Conservation (phyloP, 768 basidiomycete genomes). For the Galerina sulciceps region DNA sequence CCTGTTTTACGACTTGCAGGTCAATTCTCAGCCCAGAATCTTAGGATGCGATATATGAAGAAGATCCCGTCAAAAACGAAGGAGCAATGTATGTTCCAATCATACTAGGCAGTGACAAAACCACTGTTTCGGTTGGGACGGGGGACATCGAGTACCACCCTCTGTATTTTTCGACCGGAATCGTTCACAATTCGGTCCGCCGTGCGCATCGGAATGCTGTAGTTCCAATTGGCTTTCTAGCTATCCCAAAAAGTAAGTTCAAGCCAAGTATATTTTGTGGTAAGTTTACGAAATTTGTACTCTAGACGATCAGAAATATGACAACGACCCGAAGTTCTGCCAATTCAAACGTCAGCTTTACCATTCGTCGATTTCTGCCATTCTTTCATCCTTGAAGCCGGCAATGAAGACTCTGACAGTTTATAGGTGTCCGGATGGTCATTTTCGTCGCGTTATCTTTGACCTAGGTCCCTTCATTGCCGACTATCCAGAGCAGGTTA, state of each 20-base stretch:
- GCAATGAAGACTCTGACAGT: slow-evolving; percentile 33
- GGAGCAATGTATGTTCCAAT: slow-evolving; percentile 20
- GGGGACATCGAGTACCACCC: slow-evolving; percentile 14
- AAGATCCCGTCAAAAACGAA: no score
- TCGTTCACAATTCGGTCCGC: slow-evolving; percentile 12
- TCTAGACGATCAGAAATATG: background rate
- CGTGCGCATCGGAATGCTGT: slow-evolving; percentile 13
- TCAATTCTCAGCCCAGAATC: slow-evolving; percentile 11
- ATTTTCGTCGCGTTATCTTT: slow-evolving; percentile 23
- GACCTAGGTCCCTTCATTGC: slow-evolving; percentile 38
- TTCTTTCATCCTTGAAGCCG: slow-evolving; percentile 24
- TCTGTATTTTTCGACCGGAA: slow-evolving; percentile 11
- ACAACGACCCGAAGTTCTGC: slow-evolving; percentile 16
- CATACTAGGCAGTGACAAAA: slow-evolving; percentile 24
- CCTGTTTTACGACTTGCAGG: background rate
- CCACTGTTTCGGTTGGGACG: slow-evolving; percentile 17
- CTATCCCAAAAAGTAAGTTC: slow-evolving; percentile 16
- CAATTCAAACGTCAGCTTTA: slow-evolving; percentile 33
- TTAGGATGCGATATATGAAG: no score
- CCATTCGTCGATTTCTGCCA: slow-evolving; percentile 29
- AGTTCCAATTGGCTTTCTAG: slow-evolving; percentile 7
- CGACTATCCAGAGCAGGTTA: slow-evolving; percentile 41
- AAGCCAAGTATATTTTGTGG: background rate
- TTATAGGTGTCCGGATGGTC: slow-evolving; percentile 30
- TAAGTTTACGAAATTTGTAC: background rate